These are phyloP conservation scores for Cyclotella choctawhatcheeana DNA, from an alignment of 108 stramenopile species.

Conservation along the genomic window DNA sequence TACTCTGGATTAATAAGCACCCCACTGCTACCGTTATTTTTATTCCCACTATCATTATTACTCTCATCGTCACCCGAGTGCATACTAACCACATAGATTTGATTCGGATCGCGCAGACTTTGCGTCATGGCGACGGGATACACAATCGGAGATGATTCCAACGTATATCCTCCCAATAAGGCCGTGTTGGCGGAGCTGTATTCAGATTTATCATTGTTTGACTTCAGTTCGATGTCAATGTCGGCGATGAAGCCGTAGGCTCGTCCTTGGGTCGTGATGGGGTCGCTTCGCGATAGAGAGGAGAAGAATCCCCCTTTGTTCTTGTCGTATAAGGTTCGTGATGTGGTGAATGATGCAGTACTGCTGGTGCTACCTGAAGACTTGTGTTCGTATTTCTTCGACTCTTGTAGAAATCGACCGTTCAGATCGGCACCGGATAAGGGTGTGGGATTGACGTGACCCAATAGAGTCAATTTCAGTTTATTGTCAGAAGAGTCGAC, in stretches of 20 bases:
- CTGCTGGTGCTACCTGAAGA: no score
- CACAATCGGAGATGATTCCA: slow-evolving; percentile 44
- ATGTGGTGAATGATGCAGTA: not conserved
- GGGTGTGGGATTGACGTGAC: slow-evolving; percentile 46
- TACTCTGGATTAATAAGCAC: slow-evolving; percentile 48
- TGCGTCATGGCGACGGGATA: slow-evolving; percentile 45
- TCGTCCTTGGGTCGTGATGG: slow-evolving; percentile 24
- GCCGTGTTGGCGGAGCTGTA: slow-evolving; percentile 34
- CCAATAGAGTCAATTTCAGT: slow-evolving; percentile 42
- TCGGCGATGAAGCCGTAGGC: slow-evolving; percentile 45
- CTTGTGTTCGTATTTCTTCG: no score
- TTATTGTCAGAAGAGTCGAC: slow-evolving; percentile 17
- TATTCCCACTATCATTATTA: no score
- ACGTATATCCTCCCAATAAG: slow-evolving; percentile 35
- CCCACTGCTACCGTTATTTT: no score
- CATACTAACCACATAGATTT: slow-evolving; percentile 46
- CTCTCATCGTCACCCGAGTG: slow-evolving; percentile 27
- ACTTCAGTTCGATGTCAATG: slow-evolving; percentile 31
- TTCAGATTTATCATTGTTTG: slow-evolving; percentile 7
- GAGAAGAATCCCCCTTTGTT: slow-evolving; percentile 41
- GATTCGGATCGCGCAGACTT: slow-evolving; percentile 45
- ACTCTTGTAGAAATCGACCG: not conserved
- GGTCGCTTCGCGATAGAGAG: slow-evolving; percentile 25
- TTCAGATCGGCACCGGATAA: slow-evolving; percentile 25
- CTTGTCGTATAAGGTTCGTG: slow-evolving; percentile 5